Evolutionary conservation across 805 yeast species (phyloP).

Genomic region (Nakazawaea ambrosiae): DNA sequence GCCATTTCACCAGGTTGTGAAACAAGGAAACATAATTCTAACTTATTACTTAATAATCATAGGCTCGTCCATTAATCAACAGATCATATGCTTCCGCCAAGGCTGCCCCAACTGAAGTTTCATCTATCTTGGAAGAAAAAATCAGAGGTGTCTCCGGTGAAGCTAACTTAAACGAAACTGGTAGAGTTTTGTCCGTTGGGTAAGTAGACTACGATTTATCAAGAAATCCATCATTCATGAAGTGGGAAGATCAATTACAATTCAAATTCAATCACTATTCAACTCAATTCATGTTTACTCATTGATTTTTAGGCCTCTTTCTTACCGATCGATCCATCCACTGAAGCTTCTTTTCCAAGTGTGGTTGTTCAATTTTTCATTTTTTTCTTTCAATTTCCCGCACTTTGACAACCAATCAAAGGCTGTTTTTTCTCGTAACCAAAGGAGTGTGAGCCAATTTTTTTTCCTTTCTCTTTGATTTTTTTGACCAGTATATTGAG

Average conservation of each 20-base stretch:
- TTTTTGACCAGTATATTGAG: slow-evolving; percentile 1
- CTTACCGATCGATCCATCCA: not conserved
- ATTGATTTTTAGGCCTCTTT: too few species aligned
- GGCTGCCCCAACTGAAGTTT: slow-evolving; percentile 99
- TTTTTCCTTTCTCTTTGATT: slow-evolving; percentile 2
- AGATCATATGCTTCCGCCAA: slow-evolving; percentile 92
- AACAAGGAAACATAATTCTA: too few species aligned
- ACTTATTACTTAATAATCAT: too few species aligned
- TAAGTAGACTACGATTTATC: slow-evolving; percentile 22
- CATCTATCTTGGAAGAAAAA: slow-evolving; percentile 97
- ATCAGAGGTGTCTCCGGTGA: slow-evolving; percentile 98
- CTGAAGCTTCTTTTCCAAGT: slow-evolving; percentile 1
- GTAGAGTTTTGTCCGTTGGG: slow-evolving; percentile 98
- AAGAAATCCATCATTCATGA: too few species aligned
- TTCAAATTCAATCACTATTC: not conserved
- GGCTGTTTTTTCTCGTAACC: slow-evolving; percentile 20
- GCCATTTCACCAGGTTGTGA: too few species aligned
- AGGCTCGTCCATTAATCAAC: slow-evolving; percentile 68
- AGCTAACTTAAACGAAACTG: slow-evolving; percentile 97
- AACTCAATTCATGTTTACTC: too few species aligned
- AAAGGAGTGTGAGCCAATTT: too few species aligned
- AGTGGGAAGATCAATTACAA: too few species aligned
- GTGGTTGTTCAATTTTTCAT: not conserved
- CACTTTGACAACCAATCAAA: not conserved
- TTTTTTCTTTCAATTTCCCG: slow-evolving; percentile 1